Evolutionary conservation across 805 yeast species (phyloP), one percentile per base, ranked within the genome.

Genomic region (Yarrowia sp.): DNA sequence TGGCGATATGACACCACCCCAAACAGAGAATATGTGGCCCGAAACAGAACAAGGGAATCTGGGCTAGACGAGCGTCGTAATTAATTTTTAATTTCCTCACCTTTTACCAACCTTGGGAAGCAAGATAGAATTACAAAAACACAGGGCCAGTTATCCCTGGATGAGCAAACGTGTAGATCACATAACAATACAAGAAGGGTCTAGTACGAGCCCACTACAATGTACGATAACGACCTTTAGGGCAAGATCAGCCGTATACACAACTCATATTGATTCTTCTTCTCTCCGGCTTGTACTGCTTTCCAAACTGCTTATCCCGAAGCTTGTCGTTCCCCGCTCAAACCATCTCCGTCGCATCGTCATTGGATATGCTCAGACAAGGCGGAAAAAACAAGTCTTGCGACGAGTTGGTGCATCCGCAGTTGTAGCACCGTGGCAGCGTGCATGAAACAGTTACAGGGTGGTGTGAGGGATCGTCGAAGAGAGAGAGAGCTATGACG

Each of bases 341-440:
- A 36, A 38, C 59, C 58, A 52, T 53, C 35, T 53, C 45, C 59
- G 42, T 52, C 42, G 56, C 56, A 52, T 52, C 58, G 58, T 36
- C 58, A 52, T 52, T 52, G 58, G 58, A 16, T 35, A 5, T 8
- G 10, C 5, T 1, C n/a, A 10, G 16, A 35, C 59, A 53, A 53
- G 45, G 45, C 32, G 59, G 59, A 53, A 36, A 15, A 53, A 53
- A 38, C 32, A 52, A 35, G 26, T 50, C 35, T 12, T 19, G 22
- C 32, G 32, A 26, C 32, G 32, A 26, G 32, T 26, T 26, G 32
- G 32, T 15, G 19, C 40, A 38, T 38, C 10, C 40, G 16, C 46
- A 15, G 14, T 7, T 15, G 55, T 32, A 32, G 56, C 26, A 26
- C 53, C 2, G 53, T 14, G 8, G 38, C 55, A 32, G 10, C 22